A percentile compares a stretch with the other conserved stretches of the same genome.
phyloP scores from a whole-genome alignment of 2,329 filamentous ascomycete species.

The Aspergillus pseudoterreus region DNA sequence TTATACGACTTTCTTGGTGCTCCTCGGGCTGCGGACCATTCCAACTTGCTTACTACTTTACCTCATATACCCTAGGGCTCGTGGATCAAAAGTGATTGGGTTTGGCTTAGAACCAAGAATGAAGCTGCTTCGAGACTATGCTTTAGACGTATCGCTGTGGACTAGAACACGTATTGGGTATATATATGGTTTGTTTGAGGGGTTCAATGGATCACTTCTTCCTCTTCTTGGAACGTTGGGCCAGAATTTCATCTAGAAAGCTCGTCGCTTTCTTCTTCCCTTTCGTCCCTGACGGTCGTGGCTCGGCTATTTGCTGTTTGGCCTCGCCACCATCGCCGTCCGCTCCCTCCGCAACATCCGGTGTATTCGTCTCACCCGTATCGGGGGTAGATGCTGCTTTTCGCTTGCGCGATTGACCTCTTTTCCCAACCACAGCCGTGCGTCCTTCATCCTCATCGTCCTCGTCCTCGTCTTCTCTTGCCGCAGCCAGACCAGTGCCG shows the following conservation, averaged over 20 bases:
- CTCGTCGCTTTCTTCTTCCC: constrained; percentile 42
- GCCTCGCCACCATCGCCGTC: constrained; percentile 7
- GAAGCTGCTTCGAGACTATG: constrained; percentile 14
- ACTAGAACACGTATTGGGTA: constrained; percentile 1
- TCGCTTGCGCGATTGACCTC: constrained; percentile 16
- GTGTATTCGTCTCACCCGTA: not conserved
- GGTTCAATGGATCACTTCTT: constrained; percentile 35
- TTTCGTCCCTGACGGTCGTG: constrained; percentile 17
- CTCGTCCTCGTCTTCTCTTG: constrained; percentile 23
- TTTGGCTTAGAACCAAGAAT: constrained; percentile 19
- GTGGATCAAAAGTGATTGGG: constrained; percentile 15
- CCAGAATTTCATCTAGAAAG: constrained; percentile 54
- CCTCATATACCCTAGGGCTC: constrained; percentile 24
- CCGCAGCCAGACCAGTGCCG: not conserved
- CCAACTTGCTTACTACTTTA: constrained; percentile 11
- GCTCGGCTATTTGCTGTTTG: constrained; percentile 6
- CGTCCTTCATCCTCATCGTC: constrained; percentile 43
- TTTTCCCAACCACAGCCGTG: constrained; percentile 35
- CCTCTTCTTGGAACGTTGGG: constrained; percentile 48
- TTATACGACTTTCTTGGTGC: not conserved
- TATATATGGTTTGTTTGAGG: constrained; percentile 1
- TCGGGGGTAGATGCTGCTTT: constrained; percentile 2
- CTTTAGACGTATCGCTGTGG: not conserved
- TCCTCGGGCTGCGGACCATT: constrained; percentile 8
- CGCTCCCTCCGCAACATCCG: not conserved